phyloP scores from a whole-genome alignment of 148 eudicot species.

The Arctostaphylos glauca region DNA sequence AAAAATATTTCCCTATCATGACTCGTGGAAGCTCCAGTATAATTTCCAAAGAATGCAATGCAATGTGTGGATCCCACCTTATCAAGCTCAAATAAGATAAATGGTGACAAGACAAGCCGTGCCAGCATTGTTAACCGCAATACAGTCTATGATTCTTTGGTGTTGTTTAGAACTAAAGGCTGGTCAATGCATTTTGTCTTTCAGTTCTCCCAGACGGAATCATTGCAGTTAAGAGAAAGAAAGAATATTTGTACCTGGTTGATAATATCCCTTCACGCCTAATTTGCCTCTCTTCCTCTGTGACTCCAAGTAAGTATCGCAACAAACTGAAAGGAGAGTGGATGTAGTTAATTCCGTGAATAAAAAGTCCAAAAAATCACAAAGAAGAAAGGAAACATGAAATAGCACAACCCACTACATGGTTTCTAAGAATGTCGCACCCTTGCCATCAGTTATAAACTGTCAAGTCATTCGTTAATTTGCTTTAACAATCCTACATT shows the following conservation, averaged over 20 bases:
- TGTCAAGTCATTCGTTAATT: not conserved
- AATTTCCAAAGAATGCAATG: not conserved
- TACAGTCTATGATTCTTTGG: not conserved
- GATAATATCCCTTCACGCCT: conserved; percentile 95
- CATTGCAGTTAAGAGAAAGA: not conserved
- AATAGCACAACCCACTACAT: not conserved
- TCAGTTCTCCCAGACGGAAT: not conserved
- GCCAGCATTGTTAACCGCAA: not conserved
- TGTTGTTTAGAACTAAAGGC: not conserved
- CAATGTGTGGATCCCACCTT: conserved; percentile 6
- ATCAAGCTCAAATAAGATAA: not conserved
- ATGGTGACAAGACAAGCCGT: not conserved
- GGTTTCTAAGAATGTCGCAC: not conserved
- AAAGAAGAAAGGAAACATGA: not conserved
- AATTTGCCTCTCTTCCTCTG: conserved; percentile 76
- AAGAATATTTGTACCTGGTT: conserved; percentile 59
- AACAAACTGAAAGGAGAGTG: conserved; percentile 60
- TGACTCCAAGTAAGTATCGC: conserved; percentile 78
- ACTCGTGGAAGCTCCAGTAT: not conserved
- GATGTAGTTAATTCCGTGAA: not conserved
- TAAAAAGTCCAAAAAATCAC: not conserved
- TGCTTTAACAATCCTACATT: not conserved
- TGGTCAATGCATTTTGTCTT: not conserved
- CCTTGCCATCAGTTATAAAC: not conserved
- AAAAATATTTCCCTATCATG: not conserved